Evolutionary conservation across 2,329 filamentous ascomycete species (phyloP).

Genomic region (Penicillium oxalicum): DNA sequence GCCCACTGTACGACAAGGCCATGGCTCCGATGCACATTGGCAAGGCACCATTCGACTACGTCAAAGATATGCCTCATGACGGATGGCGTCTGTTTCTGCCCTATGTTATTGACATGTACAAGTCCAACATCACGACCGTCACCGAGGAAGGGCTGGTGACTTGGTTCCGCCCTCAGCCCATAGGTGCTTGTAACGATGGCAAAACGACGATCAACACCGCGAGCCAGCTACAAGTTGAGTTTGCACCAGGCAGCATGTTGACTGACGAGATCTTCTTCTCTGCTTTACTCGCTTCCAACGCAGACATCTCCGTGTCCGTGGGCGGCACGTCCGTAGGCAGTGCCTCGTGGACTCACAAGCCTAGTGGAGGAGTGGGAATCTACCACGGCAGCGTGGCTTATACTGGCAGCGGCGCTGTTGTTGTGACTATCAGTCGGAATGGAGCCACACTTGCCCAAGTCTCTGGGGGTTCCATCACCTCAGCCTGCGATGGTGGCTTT

Average conservation of each 20-base stretch:
- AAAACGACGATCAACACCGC: neutral
- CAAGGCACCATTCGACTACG: conserved; percentile 39
- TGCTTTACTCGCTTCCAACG: conserved; percentile 30
- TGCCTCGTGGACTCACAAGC: conserved; percentile 23
- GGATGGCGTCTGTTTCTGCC: conserved; percentile 30
- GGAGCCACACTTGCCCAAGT: conserved; percentile 18
- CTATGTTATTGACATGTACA: conserved; percentile 33
- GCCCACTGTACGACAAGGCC: conserved; percentile 39
- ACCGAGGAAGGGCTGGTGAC: conserved; percentile 10
- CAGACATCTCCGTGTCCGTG: conserved; percentile 29
- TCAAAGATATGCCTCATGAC: conserved; percentile 25
- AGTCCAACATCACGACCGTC: conserved; percentile 21
- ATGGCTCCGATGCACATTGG: conserved; percentile 9
- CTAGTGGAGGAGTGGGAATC: conserved; percentile 26
- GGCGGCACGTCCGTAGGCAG: conserved; percentile 18
- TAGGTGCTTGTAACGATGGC: conserved; percentile 4
- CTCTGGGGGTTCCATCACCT: conserved; percentile 20
- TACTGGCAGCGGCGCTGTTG: conserved; percentile 18
- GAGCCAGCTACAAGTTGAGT: neutral
- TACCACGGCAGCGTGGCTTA: conserved; percentile 29
- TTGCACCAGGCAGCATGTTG: neutral
- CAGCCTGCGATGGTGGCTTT: conserved; percentile 19
- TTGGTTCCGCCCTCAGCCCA: conserved; percentile 10
- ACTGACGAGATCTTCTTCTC: conserved; percentile 25
- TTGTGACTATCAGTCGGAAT: conserved; percentile 23